phyloP scores from a whole-genome alignment of 352 stramenopile species.

The Phytopythium kandeliae region DNA sequence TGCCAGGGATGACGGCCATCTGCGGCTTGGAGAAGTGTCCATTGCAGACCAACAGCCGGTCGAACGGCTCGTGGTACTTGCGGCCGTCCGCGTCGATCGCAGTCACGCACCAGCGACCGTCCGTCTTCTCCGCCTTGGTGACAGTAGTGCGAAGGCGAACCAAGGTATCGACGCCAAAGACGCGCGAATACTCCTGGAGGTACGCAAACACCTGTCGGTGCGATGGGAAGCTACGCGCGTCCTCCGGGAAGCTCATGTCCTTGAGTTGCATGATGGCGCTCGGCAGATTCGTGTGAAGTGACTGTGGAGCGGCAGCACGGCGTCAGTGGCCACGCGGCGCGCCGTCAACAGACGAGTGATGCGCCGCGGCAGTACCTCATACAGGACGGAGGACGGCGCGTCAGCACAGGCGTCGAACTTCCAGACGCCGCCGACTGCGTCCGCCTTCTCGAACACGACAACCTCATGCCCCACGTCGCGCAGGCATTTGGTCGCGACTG shows the following conservation, averaged over 20 bases:
- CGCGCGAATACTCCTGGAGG: constrained; percentile 54
- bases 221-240: constrained; percentile 45
- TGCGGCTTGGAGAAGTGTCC: constrained; percentile 67
- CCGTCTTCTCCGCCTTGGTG: constrained; percentile 37
- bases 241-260: constrained; percentile 58
- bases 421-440: constrained; percentile 65
- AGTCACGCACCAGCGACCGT: constrained; percentile 28
- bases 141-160: constrained; percentile 49
- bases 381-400: constrained; percentile 46
- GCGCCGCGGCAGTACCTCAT: constrained; percentile 31
- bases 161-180: constrained; percentile 44
- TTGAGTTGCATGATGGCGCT: constrained; percentile 77
- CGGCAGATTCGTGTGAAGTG: constrained; percentile 73
- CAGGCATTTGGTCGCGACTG: constrained; percentile 69
- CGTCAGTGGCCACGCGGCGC: neutral
- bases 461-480: constrained; percentile 60
- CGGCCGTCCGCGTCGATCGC: constrained; percentile 29
- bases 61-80: constrained; percentile 55
- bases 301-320: constrained; percentile 20
- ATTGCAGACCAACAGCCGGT: constrained; percentile 77
- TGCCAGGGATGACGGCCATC: constrained; percentile 35
- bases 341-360: neutral
- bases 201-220: constrained; percentile 63
- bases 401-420: constrained; percentile 56
- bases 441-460: constrained; percentile 68